These are phyloP conservation scores for Jackrogersella multiformis DNA, from an alignment of 495 filamentous ascomycete species.

Conservation along the genomic window DNA sequence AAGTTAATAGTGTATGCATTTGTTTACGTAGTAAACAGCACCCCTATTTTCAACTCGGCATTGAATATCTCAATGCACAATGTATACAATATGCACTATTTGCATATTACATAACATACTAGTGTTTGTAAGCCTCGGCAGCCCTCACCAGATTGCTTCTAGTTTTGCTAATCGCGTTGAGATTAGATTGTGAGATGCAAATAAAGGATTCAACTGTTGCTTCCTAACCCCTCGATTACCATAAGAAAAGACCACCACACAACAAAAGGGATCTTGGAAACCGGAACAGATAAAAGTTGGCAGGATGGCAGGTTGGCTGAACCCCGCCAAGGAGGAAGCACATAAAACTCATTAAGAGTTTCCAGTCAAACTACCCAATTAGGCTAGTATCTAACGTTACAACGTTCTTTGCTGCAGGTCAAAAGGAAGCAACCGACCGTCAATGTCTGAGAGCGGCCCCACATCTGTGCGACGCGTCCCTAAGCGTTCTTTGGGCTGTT, in stretches of 20 bases:
- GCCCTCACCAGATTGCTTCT: background rate
- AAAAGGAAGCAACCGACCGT: slow-evolving; percentile 10
- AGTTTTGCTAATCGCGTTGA: slow-evolving; percentile 10
- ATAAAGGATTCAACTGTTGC: slow-evolving; percentile 6
- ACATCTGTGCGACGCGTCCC: slow-evolving; percentile 37
- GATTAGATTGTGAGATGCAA: slow-evolving; percentile 35
- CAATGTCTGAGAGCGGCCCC: slow-evolving; percentile 22
- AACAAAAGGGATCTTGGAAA: slow-evolving; percentile 23
- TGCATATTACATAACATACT: background rate
- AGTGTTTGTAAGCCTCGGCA: slow-evolving; percentile 22
- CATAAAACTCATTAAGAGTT: slow-evolving; percentile 26
- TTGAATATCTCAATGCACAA: background rate
- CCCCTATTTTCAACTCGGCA: too few species aligned
- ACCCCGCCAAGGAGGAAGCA: slow-evolving; percentile 16
- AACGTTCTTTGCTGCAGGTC: slow-evolving; percentile 2
- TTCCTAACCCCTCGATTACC: slow-evolving; percentile 10
- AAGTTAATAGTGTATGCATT: too few species aligned
- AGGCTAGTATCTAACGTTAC: slow-evolving; percentile 17
- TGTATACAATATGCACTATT: background rate
- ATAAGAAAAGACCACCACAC: too few species aligned
- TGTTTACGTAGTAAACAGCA: too few species aligned
- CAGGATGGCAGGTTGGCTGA: slow-evolving; percentile 12
- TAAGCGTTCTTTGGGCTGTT: background rate
- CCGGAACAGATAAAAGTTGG: slow-evolving; percentile 9
- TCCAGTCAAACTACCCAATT: slow-evolving; percentile 17